These are phyloP conservation scores for Acacia crassicarpa DNA, from an alignment of 306 rosid species.

Conservation along the genomic window DNA sequence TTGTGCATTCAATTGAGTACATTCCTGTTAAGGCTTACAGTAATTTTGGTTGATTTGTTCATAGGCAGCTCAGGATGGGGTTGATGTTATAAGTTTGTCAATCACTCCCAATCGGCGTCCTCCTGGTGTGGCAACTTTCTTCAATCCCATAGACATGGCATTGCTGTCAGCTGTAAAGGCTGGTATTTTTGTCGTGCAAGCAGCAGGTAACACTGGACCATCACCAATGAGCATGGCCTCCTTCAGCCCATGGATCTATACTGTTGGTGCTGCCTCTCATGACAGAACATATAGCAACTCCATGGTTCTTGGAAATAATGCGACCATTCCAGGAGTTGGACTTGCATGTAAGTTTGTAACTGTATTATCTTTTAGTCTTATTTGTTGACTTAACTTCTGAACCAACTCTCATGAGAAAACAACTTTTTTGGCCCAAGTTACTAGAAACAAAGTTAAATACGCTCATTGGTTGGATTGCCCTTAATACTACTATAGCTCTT, in stretches of 20 bases:
- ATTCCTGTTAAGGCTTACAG: slow-evolving; percentile 7
- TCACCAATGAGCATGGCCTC: slow-evolving; percentile 93
- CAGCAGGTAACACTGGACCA: slow-evolving; percentile 98
- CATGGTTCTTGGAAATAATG: slow-evolving; percentile 79
- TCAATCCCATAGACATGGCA: slow-evolving; percentile 98
- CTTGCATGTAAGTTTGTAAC: slow-evolving; percentile 73
- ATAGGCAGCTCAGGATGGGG: slow-evolving; percentile 98
- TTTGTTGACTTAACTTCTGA: slow-evolving; percentile 9
- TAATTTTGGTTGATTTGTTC: slow-evolving; percentile 15
- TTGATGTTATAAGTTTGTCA: slow-evolving; percentile 84
- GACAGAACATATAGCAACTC: slow-evolving; percentile 84
- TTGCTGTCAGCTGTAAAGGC: slow-evolving; percentile 86
- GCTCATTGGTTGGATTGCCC: neutral
- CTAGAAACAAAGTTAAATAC: neutral
- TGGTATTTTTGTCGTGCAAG: slow-evolving; percentile 97
- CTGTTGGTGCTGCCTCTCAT: slow-evolving; percentile 92
- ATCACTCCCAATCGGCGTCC: slow-evolving; percentile 97
- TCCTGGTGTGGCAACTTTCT: slow-evolving; percentile 93
- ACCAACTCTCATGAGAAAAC: neutral
- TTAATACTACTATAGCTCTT: neutral
- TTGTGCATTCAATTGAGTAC: neutral
- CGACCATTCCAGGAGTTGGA: slow-evolving; percentile 78
- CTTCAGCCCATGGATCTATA: slow-evolving; percentile 95
- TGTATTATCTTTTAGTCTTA: slow-evolving; percentile 7
- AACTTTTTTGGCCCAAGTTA: neutral